Evolutionary conservation across 2,329 filamentous ascomycete species (phyloP).

Genomic region (Dothistroma septosporum): DNA sequence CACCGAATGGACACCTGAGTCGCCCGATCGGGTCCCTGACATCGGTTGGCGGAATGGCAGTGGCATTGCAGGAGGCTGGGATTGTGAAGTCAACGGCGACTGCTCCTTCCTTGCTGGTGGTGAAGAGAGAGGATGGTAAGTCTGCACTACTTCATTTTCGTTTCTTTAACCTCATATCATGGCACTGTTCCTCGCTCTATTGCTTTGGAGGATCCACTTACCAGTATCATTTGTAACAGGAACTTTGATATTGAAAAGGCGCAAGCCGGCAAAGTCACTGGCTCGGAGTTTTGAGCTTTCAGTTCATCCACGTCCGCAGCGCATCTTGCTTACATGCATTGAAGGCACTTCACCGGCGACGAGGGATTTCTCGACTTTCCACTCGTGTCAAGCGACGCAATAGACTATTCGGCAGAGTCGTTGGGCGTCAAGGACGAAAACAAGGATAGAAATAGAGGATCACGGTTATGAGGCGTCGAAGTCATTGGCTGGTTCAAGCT

Average conservation of each 20-base stretch:
- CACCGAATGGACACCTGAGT: constrained; percentile 27
- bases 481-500: constrained; percentile 7
- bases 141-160: constrained; percentile 25
- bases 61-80: constrained; percentile 74
- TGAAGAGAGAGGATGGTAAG: constrained; percentile 83
- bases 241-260: constrained; percentile 32
- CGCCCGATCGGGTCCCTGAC: constrained; percentile 38
- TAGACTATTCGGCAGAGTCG: constrained; percentile 10
- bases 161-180: constrained; percentile 1
- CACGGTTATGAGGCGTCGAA: constrained; percentile 16
- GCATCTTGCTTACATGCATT: constrained; percentile 15
- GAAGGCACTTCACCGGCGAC: constrained; percentile 54
- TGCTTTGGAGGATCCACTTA: constrained; percentile 23
- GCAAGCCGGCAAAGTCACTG: constrained; percentile 15
- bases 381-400: constrained; percentile 27
- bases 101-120: constrained; percentile 76
- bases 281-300: constrained; percentile 8
- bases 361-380: constrained; percentile 50
- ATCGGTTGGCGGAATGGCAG: constrained; percentile 55
- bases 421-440: constrained; percentile 8
- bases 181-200: neutral
- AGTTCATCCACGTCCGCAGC: constrained; percentile 2
- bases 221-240: constrained; percentile 26
- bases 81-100: constrained; percentile 74
- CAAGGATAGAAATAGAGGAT: constrained; percentile 15